phyloP scores from a whole-genome alignment of 768 basidiomycete species.

The Aureoboletus auriporus region DNA sequence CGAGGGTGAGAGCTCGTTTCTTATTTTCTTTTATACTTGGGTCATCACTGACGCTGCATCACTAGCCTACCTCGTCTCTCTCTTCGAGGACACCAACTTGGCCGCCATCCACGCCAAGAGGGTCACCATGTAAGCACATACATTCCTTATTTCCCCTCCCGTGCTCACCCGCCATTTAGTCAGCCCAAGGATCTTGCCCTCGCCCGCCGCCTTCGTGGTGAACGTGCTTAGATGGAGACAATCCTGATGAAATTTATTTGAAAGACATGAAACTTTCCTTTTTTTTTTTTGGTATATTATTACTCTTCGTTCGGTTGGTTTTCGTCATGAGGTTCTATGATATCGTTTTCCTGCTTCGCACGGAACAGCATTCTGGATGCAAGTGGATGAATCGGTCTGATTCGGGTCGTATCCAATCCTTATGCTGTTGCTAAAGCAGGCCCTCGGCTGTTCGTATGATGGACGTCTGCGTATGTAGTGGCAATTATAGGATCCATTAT shows the following conservation, averaged over 20 bases:
- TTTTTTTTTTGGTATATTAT: background rate
- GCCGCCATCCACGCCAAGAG: constrained; percentile 86
- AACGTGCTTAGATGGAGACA: constrained; percentile 18
- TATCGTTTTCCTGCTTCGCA: no score
- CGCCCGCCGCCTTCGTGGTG: constrained; percentile 30
- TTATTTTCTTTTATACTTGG: background rate
- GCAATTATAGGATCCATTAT: no score
- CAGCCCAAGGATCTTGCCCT: constrained; percentile 33
- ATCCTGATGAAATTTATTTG: background rate
- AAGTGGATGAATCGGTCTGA: no score
- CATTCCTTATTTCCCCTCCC: background rate
- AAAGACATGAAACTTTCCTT: background rate
- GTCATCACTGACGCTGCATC: background rate
- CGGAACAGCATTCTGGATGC: no score
- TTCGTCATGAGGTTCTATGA: no score
- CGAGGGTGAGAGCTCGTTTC: constrained; percentile 40
- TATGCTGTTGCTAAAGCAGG: no score
- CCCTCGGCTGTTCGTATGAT: no score
- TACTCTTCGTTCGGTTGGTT: no score
- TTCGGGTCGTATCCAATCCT: no score
- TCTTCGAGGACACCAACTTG: constrained; percentile 83
- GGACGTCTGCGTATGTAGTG: no score
- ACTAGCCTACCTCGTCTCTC: constrained; percentile 67
- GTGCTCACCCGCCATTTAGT: constrained; percentile 9
- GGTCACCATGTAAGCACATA: constrained; percentile 58